phyloP scores from a whole-genome alignment of 1,284 basidiomycete species.

The Melampsora americana region DNA sequence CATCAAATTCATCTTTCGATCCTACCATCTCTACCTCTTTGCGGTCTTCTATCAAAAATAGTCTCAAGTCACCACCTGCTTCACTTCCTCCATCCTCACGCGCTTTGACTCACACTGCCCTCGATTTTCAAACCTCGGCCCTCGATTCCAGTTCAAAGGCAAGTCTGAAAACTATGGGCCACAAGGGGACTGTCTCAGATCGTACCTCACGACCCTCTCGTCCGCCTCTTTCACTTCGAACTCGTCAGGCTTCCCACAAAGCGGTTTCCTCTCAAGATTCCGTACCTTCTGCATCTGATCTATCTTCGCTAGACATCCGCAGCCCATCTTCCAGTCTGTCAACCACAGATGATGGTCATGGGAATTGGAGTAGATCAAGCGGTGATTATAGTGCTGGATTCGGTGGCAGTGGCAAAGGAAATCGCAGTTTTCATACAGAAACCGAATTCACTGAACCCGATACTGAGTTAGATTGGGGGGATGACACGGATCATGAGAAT shows the following conservation, averaged over 20 bases:
- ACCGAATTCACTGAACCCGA: conserved; percentile 41
- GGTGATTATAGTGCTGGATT: conserved; percentile 13
- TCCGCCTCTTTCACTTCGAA: not conserved
- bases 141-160: not conserved
- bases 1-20: conserved; percentile 1
- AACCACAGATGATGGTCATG: conserved; percentile 35
- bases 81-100: conserved; percentile 13
- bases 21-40: not conserved
- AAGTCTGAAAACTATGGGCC: not conserved
- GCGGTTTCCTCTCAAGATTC: conserved; percentile 37
- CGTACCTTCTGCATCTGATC: conserved; percentile 34
- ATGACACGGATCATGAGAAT: conserved; percentile 30
- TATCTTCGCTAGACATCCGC: conserved; percentile 21
- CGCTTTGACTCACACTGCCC: not conserved
- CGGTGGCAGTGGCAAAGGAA: conserved; percentile 9
- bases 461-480: conserved; percentile 28
- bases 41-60: not conserved
- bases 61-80: conserved; percentile 17
- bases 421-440: conserved; percentile 32
- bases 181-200: not conserved
- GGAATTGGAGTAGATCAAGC: conserved; percentile 28
- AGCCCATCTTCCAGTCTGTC: conserved; percentile 28
- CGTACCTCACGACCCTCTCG: not conserved
- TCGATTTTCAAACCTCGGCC: not conserved
- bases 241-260: not conserved